Evolutionary conservation across 345 rosid species (phyloP).

Genomic region (Brassica carinata): DNA sequence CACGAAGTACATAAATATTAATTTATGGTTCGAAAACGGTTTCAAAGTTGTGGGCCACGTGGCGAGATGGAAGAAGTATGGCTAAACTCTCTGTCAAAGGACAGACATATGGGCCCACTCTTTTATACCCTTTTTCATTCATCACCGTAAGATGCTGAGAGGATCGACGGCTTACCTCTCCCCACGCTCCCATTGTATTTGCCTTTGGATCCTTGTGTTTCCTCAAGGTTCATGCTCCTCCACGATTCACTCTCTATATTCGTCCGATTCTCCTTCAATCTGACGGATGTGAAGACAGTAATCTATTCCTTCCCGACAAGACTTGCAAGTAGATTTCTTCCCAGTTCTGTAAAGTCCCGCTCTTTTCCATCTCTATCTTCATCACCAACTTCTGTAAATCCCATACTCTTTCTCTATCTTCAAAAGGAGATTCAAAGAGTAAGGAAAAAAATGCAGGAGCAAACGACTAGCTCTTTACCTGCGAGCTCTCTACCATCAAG

Average conservation of each 20-base stretch:
- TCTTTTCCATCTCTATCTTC: constrained; percentile 32
- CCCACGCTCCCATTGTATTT: constrained; percentile 44
- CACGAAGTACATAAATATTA: background rate
- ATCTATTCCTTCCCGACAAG: constrained; percentile 1
- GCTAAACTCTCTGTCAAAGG: constrained; percentile 19
- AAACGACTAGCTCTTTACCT: constrained; percentile 68
- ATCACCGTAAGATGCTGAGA: background rate
- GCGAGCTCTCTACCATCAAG: constrained; percentile 82
- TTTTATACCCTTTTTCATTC: background rate
- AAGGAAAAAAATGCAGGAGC: constrained; percentile 61
- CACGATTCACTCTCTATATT: constrained; percentile 36
- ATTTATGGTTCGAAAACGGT: background rate
- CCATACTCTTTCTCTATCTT: background rate
- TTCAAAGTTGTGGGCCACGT: constrained; percentile 19
- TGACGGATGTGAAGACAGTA: constrained; percentile 25
- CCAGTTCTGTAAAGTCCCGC: constrained; percentile 46
- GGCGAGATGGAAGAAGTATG: constrained; percentile 27
- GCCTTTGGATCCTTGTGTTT: constrained; percentile 48
- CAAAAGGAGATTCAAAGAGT: background rate
- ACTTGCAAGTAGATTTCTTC: background rate
- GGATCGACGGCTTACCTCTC: background rate
- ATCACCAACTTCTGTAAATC: background rate
- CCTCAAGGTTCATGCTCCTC: constrained; percentile 46
- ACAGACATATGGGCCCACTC: constrained; percentile 30
- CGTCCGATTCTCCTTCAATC: constrained; percentile 43